Conservation (phyloP, 345 rosid genomes). For the Crucihimalaya himalaica region DNA sequence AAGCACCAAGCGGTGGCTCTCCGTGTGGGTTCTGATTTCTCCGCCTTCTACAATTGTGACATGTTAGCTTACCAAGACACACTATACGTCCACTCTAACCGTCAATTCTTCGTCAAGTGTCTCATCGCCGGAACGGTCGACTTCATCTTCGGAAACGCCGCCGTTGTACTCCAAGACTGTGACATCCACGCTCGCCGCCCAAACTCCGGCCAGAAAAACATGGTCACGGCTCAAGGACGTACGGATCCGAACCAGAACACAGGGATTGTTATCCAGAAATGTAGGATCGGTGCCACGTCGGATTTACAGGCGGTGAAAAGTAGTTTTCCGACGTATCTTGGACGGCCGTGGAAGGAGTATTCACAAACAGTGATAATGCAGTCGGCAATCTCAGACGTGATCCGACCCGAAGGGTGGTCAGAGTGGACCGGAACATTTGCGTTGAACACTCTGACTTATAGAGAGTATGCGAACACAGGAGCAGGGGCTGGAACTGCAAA, state of each 20-base stretch:
- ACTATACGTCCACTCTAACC: slow-evolving; percentile 65
- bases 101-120: slow-evolving; percentile 74
- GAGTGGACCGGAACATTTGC: slow-evolving; percentile 82
- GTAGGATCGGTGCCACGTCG: slow-evolving; percentile 72
- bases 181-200: slow-evolving; percentile 94
- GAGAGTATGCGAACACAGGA: slow-evolving; percentile 73
- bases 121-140: slow-evolving; percentile 76
- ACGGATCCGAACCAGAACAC: slow-evolving; percentile 90
- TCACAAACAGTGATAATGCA: slow-evolving; percentile 92
- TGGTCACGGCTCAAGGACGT: slow-evolving; percentile 95
- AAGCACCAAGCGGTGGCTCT: slow-evolving; percentile 82
- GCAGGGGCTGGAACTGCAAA: slow-evolving; percentile 69
- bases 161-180: slow-evolving; percentile 63
- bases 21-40: slow-evolving; percentile 72
- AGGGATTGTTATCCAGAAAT: slow-evolving; percentile 86
- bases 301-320: slow-evolving; percentile 54
- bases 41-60: slow-evolving; percentile 82
- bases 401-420: slow-evolving; percentile 72
- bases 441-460: slow-evolving; percentile 59
- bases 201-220: slow-evolving; percentile 82
- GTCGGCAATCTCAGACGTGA: slow-evolving; percentile 59
- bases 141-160: slow-evolving; percentile 79
- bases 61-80: slow-evolving; percentile 81
- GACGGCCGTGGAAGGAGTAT: slow-evolving; percentile 91
- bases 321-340: slow-evolving; percentile 76